A percentile compares a stretch with the other conserved stretches of the same genome.
Conservation (phyloP, 176 grass and related monocot species). For the Thalia dealbata region DNA sequence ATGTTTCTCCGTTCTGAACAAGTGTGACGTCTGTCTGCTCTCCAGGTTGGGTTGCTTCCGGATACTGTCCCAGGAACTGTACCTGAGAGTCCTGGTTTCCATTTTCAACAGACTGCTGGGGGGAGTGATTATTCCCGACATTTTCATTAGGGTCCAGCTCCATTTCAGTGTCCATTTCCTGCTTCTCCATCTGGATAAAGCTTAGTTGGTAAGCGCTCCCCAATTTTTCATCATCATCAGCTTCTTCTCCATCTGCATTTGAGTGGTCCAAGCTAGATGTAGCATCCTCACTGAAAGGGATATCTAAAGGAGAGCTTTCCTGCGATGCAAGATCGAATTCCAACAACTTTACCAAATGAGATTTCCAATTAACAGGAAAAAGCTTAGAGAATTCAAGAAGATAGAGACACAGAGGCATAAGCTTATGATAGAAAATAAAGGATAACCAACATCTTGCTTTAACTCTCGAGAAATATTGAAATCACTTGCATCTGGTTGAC, state of each 20-base stretch:
- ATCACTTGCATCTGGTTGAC: constrained; percentile 29
- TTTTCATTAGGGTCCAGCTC: constrained; percentile 24
- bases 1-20: constrained; percentile 25
- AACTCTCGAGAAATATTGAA: constrained; percentile 32
- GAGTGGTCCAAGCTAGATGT: constrained; percentile 50
- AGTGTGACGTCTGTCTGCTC: constrained; percentile 30
- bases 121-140: constrained; percentile 18
- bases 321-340: constrained; percentile 14
- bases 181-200: constrained; percentile 17
- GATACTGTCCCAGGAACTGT: constrained; percentile 29
- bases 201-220: too few relatives aligned
- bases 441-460: constrained; percentile 38
- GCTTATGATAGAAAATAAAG: neutral
- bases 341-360: neutral
- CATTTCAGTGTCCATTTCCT: constrained; percentile 24
- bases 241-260: constrained; percentile 27
- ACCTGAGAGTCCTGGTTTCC: constrained; percentile 36
- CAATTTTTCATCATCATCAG: constrained; percentile 9
- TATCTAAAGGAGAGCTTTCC: constrained; percentile 37
- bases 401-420: neutral
- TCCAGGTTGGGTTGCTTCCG: constrained; percentile 32
- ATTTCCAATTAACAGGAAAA: constrained; percentile 11
- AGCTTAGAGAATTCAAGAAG: neutral
- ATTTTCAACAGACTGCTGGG: constrained; percentile 18
- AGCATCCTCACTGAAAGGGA: constrained; percentile 44